Conservation (phyloP, 176 grass and related monocot species). For the Aegilops sharonensis region DNA sequence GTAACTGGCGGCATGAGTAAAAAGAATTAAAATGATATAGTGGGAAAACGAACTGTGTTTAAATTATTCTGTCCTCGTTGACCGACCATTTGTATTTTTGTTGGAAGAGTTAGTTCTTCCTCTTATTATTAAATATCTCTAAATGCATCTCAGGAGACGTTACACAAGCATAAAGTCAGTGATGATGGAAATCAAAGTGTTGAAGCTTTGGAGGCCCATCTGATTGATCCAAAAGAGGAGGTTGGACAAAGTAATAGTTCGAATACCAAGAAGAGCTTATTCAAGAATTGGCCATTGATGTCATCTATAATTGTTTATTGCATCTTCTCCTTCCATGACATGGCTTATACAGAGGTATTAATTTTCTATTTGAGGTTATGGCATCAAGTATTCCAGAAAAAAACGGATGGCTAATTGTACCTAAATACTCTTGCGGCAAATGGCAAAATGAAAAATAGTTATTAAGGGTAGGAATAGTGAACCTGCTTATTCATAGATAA, state of each 20-base stretch:
- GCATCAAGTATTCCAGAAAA: background rate
- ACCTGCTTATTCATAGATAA: background rate
- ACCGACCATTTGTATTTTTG: background rate
- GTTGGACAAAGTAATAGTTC: slow-evolving; percentile 33
- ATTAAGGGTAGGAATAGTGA: background rate
- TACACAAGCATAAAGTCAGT: slow-evolving; percentile 65
- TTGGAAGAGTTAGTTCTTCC: background rate
- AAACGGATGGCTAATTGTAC: background rate
- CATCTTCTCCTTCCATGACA: slow-evolving; percentile 4
- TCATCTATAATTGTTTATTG: slow-evolving; percentile 20
- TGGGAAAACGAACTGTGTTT: background rate
- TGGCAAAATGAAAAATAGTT: background rate
- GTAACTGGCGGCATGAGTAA: background rate
- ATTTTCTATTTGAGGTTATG: background rate
- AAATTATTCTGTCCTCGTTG: background rate
- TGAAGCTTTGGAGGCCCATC: slow-evolving; percentile 60
- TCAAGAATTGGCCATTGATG: slow-evolving; percentile 24
- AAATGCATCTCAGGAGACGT: slow-evolving; percentile 66
- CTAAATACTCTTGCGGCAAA: background rate
- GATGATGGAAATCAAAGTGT: slow-evolving; percentile 19
- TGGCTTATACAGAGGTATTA: slow-evolving; percentile 21
- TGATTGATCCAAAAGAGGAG: slow-evolving; percentile 41
- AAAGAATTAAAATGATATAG: background rate
- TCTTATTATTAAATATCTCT: background rate
- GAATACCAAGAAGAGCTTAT: slow-evolving; percentile 31